Base-by-base conservation (phyloP, 495 filamentous ascomycete genomes). In the Trichocladium antarcticum region DNA sequence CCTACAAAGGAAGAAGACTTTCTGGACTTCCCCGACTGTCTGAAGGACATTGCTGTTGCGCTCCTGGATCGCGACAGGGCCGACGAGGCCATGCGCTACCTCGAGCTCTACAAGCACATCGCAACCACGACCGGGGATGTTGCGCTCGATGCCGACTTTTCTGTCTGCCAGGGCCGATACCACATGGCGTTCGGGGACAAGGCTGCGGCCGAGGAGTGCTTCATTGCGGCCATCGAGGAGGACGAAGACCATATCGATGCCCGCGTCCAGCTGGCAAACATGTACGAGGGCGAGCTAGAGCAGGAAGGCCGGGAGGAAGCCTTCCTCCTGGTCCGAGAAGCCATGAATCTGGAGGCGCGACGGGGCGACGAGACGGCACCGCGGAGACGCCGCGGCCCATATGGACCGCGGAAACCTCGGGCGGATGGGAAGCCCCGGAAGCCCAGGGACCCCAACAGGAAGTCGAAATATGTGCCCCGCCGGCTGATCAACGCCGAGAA, bases 101-200 rank as follows among this genome's bases (percentile, higher is more conserved):
- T 89, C 57, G 68, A 78, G 20, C 73, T 85, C 1, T 73, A 92
- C 34, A 70, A 78, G 21, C 63, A 76, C 42, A 59, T 71, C 16
- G 72, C 79, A 1, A 67, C 74, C 8, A 74, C 77, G 19, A 70
- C 74, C 62, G 70, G 72, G 0, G 77, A 83, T 53, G 64, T 76
- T 9, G n/a, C 45, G 5, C 45, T 62, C 57, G 81, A 87, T 57
- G 68, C 81, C 11, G 69, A 75, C 42, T 75, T 80, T 34, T 78
- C 83, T 50, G 73, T 89, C 50, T 77, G 80, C 14, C 76, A 90
- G 62, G 86, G 82, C 19, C 76, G 78, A 40, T 95, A 85, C 57
- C 88, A 81, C 56, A 68, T 77, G 37, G 66, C 75, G 3, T 54
- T 82, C n/a, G 79, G 74, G 0, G 72, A 79, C 24, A 69, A 77